phyloP scores from a whole-genome alignment of 495 filamentous ascomycete species.

The Xylaria castorea region DNA sequence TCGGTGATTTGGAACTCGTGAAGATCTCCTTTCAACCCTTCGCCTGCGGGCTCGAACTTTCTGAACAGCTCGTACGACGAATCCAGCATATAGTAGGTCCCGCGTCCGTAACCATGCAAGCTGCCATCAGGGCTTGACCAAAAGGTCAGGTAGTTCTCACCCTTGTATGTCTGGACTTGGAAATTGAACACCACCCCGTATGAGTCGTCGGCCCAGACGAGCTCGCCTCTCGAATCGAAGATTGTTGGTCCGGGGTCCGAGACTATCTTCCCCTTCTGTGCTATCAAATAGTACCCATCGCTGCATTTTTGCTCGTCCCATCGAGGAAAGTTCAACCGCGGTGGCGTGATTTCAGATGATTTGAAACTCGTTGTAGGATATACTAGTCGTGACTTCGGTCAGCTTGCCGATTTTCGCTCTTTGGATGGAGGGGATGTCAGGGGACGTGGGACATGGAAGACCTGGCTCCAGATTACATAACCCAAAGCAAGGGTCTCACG shows the following conservation, averaged over 20 bases:
- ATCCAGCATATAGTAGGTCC: constrained; percentile 34
- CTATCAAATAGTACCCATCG: constrained; percentile 50
- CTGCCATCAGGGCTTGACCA: constrained; percentile 30
- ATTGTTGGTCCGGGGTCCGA: constrained; percentile 34
- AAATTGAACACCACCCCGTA: constrained; percentile 36
- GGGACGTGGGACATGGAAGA: not conserved
- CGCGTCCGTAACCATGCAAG: constrained; percentile 27
- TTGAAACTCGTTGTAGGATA: constrained; percentile 24
- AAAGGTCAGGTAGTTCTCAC: constrained; percentile 32
- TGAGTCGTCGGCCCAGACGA: constrained; percentile 48
- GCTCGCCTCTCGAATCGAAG: constrained; percentile 47
- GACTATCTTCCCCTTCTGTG: constrained; percentile 44
- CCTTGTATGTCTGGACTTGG: constrained; percentile 27
- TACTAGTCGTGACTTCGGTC: constrained; percentile 17
- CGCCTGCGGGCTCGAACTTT: constrained; percentile 27
- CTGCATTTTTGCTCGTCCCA: constrained; percentile 41
- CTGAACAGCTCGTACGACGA: constrained; percentile 30
- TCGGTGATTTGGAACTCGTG: constrained; percentile 40
- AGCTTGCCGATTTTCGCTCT: not conserved
- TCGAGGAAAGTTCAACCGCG: constrained; percentile 46
- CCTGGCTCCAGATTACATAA: not conserved
- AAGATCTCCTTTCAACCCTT: constrained; percentile 26
- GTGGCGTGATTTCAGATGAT: constrained; percentile 31
- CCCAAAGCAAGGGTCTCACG: not conserved
- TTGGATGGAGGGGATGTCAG: not conserved